Percentiles rank a stretch among this genome's conserved stretches.
Conservation (phyloP, 225 moss, liverwort and hornwort genomes). For the Sphagnum contortum region DNA sequence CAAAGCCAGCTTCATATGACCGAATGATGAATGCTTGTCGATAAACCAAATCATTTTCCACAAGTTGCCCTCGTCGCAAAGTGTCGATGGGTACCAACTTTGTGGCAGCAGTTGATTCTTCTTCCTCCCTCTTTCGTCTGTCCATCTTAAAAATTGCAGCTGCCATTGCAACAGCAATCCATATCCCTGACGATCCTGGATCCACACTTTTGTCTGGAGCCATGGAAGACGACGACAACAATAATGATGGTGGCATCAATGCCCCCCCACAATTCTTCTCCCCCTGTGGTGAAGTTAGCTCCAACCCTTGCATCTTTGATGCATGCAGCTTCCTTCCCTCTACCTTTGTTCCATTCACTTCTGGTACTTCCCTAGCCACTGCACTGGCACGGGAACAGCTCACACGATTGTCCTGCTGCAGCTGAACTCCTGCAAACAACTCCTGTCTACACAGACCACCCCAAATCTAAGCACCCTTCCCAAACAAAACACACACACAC, state of each 20-base stretch:
- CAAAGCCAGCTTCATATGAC: constrained; percentile 49
- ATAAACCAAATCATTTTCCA: constrained; percentile 38
- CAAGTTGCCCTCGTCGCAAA: constrained; percentile 27
- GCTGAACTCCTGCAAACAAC: neutral
- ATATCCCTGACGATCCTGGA: no score
- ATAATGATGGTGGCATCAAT: no score
- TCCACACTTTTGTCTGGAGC: no score
- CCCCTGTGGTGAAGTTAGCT: no score
- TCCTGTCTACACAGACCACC: constrained; percentile 12
- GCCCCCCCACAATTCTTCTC: constrained; percentile 12
- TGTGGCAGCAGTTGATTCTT: neutral
- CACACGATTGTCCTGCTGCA: neutral
- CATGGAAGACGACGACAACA: no score
- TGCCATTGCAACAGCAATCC: no score
- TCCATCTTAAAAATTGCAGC: no score
- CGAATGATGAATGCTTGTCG: constrained; percentile 45
- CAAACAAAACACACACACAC: no score
- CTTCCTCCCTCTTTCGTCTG: constrained; percentile 1
- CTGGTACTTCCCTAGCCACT: constrained; percentile 23
- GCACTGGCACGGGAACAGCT: constrained; percentile 10
- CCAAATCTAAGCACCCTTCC: no score
- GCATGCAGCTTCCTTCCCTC: constrained; percentile 2
- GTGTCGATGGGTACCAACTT: constrained; percentile 12
- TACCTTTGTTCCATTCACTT: constrained; percentile 11
- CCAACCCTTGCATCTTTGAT: neutral